Evolutionary conservation across 176 grass and related monocot genomes (phyloP).

Genomic region (Cocos nucifera): DNA sequence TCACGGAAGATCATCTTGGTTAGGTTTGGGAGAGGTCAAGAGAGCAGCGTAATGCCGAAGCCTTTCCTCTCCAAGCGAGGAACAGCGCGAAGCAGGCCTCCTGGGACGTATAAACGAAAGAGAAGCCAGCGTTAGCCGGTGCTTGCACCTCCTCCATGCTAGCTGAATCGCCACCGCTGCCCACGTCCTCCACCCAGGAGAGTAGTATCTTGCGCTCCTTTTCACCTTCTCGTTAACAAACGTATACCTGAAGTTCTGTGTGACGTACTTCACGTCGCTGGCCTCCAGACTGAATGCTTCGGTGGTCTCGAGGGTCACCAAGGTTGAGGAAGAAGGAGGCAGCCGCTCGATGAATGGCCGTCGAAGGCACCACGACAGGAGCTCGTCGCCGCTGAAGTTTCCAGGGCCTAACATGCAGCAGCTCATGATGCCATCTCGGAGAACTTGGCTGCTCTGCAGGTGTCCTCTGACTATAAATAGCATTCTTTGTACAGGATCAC

Average conservation of each 20-base stretch:
- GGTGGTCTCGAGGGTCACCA: constrained; percentile 58
- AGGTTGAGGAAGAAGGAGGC: constrained; percentile 67
- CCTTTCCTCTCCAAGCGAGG: constrained; percentile 22
- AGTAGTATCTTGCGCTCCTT: constrained; percentile 83
- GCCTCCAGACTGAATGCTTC: constrained; percentile 83
- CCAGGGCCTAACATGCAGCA: constrained; percentile 79
- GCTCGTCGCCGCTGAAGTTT: constrained; percentile 91
- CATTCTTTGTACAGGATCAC: constrained; percentile 69
- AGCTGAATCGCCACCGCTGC: constrained; percentile 83
- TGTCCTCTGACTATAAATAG: constrained; percentile 85
- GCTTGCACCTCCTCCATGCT: constrained; percentile 63
- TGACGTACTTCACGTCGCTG: constrained; percentile 79
- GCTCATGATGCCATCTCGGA: constrained; percentile 62
- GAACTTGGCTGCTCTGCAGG: constrained; percentile 63
- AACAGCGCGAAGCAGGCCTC: constrained; percentile 49
- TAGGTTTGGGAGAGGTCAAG: constrained; percentile 4
- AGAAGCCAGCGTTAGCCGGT: constrained; percentile 64
- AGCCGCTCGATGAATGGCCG: constrained; percentile 62
- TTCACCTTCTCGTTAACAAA: constrained; percentile 74
- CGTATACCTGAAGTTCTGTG: constrained; percentile 86
- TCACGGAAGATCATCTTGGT: background rate
- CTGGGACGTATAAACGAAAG: constrained; percentile 62
- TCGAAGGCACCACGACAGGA: constrained; percentile 85
- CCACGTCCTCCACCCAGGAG: constrained; percentile 83
- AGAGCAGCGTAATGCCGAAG: constrained; percentile 1